Base-by-base conservation (phyloP, 768 basidiomycete genomes). In the Trametes gibbosa region DNA sequence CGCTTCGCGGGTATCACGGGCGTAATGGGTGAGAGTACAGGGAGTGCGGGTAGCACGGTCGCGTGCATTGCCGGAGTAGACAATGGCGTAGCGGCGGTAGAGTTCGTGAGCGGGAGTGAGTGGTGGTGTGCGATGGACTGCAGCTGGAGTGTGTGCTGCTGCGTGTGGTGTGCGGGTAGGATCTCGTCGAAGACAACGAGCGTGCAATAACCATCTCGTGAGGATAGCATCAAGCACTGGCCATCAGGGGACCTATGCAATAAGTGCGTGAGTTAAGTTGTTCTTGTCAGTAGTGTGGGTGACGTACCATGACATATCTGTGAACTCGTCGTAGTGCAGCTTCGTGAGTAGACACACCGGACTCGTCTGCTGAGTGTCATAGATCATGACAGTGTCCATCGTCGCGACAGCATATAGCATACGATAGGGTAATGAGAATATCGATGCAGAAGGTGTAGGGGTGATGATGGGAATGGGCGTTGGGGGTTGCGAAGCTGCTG, bases 181-280 rank as follows among this genome's bases (percentile, higher is more conserved):
- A 96, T 89, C 73, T 98, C 96, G 74, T 98, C 95, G 70, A 99
- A 98, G 21, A 92, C 82, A 65, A 97, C 81, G 57, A 98, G 82
- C 0, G 96, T 97, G 76, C 97, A 98, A 73, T 98, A 99, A 0
- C 97, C 97, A 69, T 99, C 97, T 25, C 94, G 85, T 0, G 94
- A 92, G 1, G 95, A 89, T 25, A 98, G 83, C 49, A 98, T 84
- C 17, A 99, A 81, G 41, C 90, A 85, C 72, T 97, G 93, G 3
- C 97, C 97, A 66, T 98, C 97, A 1, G 94, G 86, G 1, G 96
- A 96, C 96, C 96, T 98, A 67, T 24, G 32, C 25, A 32, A 10
- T 40, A 32, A n/a, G 25, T 7, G 19, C 7, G 23, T 25, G 12
- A 21, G 23, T 43, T 54, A 24, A 50, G 54, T 21, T 32, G n/a